Conservation (phyloP, 306 rosid species). For the Senna siamea region DNA sequence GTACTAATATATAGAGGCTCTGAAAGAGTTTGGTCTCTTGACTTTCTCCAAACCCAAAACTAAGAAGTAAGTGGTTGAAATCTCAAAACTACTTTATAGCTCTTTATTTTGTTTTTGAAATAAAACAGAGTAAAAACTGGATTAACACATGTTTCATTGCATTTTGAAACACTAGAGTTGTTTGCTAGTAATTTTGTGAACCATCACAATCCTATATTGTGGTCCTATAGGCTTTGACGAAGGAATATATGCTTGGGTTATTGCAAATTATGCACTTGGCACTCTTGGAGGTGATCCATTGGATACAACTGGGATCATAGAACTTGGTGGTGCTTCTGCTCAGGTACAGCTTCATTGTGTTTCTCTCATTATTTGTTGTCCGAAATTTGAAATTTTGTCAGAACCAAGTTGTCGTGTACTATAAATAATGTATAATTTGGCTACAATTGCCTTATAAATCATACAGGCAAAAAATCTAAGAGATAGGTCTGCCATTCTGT, state of each 20-base stretch:
- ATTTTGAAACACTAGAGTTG: not conserved
- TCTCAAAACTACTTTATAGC: not conserved
- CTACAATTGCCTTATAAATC: not conserved
- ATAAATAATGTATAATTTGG: not conserved
- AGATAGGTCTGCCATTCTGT: constrained; percentile 12
- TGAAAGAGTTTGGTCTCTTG: not conserved
- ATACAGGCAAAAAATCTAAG: too few relatives aligned
- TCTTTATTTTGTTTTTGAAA: not conserved
- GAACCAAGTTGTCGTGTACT: constrained; percentile 25
- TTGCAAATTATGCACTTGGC: constrained; percentile 91
- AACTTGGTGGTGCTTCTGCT: constrained; percentile 95
- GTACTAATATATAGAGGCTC: not conserved
- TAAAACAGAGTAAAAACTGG: not conserved
- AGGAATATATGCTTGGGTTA: constrained; percentile 92
- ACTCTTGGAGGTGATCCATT: constrained; percentile 83
- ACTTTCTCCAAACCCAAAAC: not conserved
- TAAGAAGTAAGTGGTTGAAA: not conserved
- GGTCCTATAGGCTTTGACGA: constrained; percentile 81
- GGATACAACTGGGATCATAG: constrained; percentile 82
- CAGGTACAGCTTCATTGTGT: constrained; percentile 59
- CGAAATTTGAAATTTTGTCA: constrained; percentile 7
- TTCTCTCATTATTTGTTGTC: constrained; percentile 8
- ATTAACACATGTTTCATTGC: not conserved
- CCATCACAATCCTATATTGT: constrained; percentile 21
- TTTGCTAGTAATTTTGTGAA: not conserved